These are phyloP conservation scores for Eucalyptus rudis DNA, from an alignment of 345 rosid species.

Conservation along the genomic window DNA sequence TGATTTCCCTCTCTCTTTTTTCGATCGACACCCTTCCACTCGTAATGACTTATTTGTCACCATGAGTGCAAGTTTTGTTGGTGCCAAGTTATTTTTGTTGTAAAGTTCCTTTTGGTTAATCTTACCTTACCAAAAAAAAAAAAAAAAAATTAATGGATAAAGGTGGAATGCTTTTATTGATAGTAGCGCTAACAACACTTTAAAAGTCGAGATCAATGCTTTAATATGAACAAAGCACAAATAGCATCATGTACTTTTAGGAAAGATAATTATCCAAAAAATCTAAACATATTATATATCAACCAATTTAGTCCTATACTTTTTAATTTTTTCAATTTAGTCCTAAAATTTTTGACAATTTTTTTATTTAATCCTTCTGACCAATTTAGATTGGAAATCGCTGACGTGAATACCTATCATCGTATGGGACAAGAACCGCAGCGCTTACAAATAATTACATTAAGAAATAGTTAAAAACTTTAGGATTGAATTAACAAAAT, in stretches of 20 bases:
- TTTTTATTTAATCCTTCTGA: accelerated
- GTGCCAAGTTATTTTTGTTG: too few relatives aligned
- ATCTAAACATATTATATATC: background rate
- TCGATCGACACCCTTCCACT: too few relatives aligned
- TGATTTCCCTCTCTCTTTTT: too few relatives aligned
- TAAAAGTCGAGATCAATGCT: background rate
- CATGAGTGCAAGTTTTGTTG: too few relatives aligned
- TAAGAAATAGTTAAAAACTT: accelerated
- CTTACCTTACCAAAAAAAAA: too few relatives aligned
- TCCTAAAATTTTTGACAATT: background rate
- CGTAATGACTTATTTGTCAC: too few relatives aligned
- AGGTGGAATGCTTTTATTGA: background rate
- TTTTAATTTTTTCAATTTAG: background rate
- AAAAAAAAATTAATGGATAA: background rate
- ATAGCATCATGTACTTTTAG: background rate
- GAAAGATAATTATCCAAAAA: background rate
- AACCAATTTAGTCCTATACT: accelerated
- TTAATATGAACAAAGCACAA: background rate
- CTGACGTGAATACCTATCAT: accelerated
- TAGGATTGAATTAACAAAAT: accelerated
- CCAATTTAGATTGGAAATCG: accelerated
- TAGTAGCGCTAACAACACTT: background rate
- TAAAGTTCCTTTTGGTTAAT: too few relatives aligned
- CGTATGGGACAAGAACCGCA: accelerated
- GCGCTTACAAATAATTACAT: background rate